Base-by-base conservation (phyloP, 2,329 filamentous ascomycete species). In the Xylaria sp. region DNA sequence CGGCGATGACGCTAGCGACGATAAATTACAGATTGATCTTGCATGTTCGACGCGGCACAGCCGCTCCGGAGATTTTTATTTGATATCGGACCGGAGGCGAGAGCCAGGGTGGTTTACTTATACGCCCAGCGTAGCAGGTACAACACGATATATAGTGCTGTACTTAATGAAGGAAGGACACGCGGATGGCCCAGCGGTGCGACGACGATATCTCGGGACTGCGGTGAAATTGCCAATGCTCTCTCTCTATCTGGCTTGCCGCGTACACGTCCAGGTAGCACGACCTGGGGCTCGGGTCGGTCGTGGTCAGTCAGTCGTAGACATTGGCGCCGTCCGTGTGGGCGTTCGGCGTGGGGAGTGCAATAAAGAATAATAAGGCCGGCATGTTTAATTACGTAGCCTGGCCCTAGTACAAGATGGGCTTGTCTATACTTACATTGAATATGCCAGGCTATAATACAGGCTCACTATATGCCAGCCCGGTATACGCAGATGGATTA, bases 331-430 rank as follows among this genome's bases (percentile, higher is more conserved):
- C 15, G 37, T 43, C 5, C 15, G 11, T 10, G 13, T 23, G 7
- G 43, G 21, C 27, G 8, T n/a, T 48, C 23, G 2, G 37, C 13
- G 46, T 56, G 33, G 52, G n/a, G n/a, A n/a, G 38, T 46, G 27
- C 33, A 48, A 54, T 43, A 54, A 27, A 33, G 31, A 29, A 44
- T 54, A 61, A 48, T 53, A 58, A 62, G 55, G 56, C 56, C 61
- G 53, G 51, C 43, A 40, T 47, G 41, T 63, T 56, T 57, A 60
- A 63, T 60, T 56, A 52, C 29, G 41, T 58, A 58, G 44, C 48
- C 54, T 54, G 21, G 27, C 40, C 38, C 58, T 47, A 52, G 58
- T 57, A 41, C 35, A 62, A 53, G 37, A 47, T 46, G 47, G 54
- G 46, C 47, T 52, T 44, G 38, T 38, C n/a, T n/a, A n/a, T n/a